Percentiles rank a stretch among this genome's conserved stretches.
Evolutionary conservation across 345 rosid genomes (phyloP).

Genomic region (Rhizophora apiculata): DNA sequence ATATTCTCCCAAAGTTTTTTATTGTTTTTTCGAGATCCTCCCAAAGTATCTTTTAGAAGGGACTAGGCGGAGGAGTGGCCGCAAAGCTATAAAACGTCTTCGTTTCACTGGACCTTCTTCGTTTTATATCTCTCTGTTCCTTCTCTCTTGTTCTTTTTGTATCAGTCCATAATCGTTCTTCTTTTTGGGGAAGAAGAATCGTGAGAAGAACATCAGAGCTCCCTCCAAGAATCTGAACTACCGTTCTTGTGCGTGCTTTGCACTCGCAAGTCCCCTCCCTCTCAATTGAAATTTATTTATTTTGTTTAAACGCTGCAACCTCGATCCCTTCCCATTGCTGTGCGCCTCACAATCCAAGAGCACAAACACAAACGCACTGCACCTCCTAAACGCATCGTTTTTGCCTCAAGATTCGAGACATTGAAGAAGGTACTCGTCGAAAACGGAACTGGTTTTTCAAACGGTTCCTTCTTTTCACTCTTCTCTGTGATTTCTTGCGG

Average conservation of each 20-base stretch:
- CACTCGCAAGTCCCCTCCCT: conserved; percentile 2
- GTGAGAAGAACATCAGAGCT: conserved; percentile 5
- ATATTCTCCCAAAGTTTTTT: too few relatives aligned
- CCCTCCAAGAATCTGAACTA: conserved; percentile 17
- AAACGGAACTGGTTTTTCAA: not conserved
- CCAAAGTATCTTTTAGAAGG: too few relatives aligned
- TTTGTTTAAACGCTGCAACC: not conserved
- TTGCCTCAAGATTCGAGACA: conserved; percentile 8
- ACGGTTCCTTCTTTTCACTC: not conserved
- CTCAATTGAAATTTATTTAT: not conserved
- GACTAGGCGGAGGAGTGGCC: not conserved
- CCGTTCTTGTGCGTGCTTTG: conserved; percentile 14
- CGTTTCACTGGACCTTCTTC: conserved; percentile 16
- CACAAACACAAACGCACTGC: conserved; percentile 7
- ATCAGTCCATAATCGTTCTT: not conserved
- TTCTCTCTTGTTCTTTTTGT: not conserved
- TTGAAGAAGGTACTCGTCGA: conserved; percentile 25
- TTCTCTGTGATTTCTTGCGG: conserved; percentile 7
- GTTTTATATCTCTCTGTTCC: not conserved
- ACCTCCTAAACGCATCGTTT: conserved; percentile 19
- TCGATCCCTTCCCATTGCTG: conserved; percentile 8
- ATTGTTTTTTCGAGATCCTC: too few relatives aligned
- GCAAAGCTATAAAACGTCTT: conserved; percentile 36
- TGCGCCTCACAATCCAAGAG: conserved; percentile 7
- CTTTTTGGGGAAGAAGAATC: not conserved